Evolutionary conservation across 305 asterid species (phyloP).

Genomic region (Fraxinus sp.): DNA sequence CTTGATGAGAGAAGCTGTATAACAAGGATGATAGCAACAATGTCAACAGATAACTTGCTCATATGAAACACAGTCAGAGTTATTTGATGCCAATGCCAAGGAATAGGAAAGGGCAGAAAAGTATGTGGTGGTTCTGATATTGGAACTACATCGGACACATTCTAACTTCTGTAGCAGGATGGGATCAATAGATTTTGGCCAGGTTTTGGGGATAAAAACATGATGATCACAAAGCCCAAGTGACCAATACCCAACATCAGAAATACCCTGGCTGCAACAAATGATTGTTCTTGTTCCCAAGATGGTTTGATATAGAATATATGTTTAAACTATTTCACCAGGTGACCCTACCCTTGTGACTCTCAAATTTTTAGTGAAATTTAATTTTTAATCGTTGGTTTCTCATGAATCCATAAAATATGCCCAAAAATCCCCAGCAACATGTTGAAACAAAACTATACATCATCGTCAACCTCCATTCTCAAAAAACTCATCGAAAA

Average conservation of each 20-base stretch:
- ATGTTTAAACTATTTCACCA: neutral
- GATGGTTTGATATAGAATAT: neutral
- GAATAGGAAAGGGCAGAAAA: neutral
- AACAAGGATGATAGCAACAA: neutral
- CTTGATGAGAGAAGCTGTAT: neutral
- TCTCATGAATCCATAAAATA: conserved; percentile 11
- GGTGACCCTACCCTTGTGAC: neutral
- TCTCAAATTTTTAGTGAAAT: conserved; percentile 5
- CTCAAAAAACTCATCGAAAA: neutral
- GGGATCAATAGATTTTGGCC: neutral
- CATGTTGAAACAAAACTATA: conserved; percentile 8
- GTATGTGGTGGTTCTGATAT: neutral
- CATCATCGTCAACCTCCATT: conserved; percentile 5
- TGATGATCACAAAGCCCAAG: neutral
- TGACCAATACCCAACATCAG: neutral
- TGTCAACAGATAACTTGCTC: neutral
- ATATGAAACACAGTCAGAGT: neutral
- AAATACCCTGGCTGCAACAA: neutral
- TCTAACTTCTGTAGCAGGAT: neutral
- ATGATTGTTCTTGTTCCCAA: neutral
- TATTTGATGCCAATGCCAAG: neutral
- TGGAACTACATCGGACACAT: neutral
- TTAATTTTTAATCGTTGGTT: neutral
- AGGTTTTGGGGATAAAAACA: neutral
- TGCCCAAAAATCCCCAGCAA: conserved; percentile 4